Conservation (phyloP, 1,139 yeast species). For the Saccharomyces pastorianus region DNA sequence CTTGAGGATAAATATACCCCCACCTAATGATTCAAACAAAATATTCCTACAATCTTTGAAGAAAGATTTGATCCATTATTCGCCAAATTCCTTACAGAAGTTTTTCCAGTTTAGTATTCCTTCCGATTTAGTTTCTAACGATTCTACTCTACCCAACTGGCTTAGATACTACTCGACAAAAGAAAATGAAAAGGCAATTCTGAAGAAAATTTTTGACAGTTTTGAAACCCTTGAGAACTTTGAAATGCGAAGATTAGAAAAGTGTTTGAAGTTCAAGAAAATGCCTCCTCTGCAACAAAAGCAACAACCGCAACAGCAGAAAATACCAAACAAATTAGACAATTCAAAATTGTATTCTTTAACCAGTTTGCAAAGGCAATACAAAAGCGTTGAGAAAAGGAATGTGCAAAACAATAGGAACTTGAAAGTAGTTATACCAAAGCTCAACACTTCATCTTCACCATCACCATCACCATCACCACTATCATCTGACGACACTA, state of each 20-base stretch:
- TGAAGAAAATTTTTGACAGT: slow-evolving; percentile 38
- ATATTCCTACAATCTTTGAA: slow-evolving; percentile 33
- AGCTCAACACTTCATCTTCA: slow-evolving; percentile 8
- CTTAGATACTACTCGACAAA: slow-evolving; percentile 32
- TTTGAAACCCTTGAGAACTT: slow-evolving; percentile 46
- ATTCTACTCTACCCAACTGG: slow-evolving; percentile 42
- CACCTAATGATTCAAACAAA: slow-evolving; percentile 11
- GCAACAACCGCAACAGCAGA: slow-evolving; percentile 1
- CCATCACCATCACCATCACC: slow-evolving; percentile 7
- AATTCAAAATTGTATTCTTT: slow-evolving; percentile 24
- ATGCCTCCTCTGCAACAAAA: slow-evolving; percentile 6
- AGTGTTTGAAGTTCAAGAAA: slow-evolving; percentile 14
- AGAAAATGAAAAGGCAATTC: slow-evolving; percentile 30
- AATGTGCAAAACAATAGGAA: slow-evolving; percentile 2
- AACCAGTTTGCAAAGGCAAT: slow-evolving; percentile 21
- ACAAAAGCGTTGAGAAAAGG: slow-evolving; percentile 10
- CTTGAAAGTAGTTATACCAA: not conserved
- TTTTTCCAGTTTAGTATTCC: slow-evolving; percentile 26
- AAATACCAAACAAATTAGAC: slow-evolving; percentile 1
- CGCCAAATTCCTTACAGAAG: slow-evolving; percentile 29
- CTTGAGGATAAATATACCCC: slow-evolving; percentile 22
- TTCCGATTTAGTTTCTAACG: slow-evolving; percentile 15
- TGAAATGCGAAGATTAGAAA: slow-evolving; percentile 43
- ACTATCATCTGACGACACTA: slow-evolving; percentile 14
- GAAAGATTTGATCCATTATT: slow-evolving; percentile 35